Evolutionary conservation across 257 asterid species (phyloP).

Genomic region (Buddleja alternifolia): DNA sequence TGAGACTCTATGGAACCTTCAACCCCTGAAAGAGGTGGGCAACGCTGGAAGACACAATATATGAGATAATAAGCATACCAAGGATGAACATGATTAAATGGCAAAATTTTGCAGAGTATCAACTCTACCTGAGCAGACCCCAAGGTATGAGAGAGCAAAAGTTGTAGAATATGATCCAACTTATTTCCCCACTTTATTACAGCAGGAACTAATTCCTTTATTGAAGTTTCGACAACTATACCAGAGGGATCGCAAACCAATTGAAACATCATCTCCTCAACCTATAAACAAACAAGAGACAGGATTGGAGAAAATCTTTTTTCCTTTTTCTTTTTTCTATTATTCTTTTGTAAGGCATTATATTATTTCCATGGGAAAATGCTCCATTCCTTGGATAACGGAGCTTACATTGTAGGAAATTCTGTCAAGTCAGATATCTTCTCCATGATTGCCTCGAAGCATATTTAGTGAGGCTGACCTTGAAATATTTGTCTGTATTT

Average conservation of each 20-base stretch:
- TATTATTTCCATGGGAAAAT: conserved; percentile 64
- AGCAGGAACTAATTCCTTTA: conserved; percentile 89
- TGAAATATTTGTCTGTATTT: conserved; percentile 95
- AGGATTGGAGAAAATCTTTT: conserved; percentile 45
- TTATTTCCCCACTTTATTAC: conserved; percentile 86
- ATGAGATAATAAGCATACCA: conserved; percentile 37
- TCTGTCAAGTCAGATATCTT: conserved; percentile 93
- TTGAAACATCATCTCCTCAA: conserved; percentile 99
- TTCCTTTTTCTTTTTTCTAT: conserved; percentile 7
- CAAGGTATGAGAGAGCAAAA: conserved; percentile 75
- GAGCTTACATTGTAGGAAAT: conserved; percentile 97
- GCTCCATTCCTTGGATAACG: conserved; percentile 97
- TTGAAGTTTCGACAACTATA: conserved; percentile 85
- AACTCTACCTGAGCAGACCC: conserved; percentile 78
- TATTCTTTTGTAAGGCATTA: conserved; percentile 47
- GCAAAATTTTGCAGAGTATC: conserved; percentile 8
- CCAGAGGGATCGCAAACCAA: conserved; percentile 96
- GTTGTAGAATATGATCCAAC: conserved; percentile 80
- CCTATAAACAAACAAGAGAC: conserved; percentile 61
- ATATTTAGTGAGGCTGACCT: conserved; percentile 99
- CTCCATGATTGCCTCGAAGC: conserved; percentile 99
- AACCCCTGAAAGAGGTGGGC: conserved; percentile 97
- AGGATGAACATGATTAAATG: conserved; percentile 4
- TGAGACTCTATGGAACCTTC: conserved; percentile 96
- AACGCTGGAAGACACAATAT: conserved; percentile 61